phyloP scores from a whole-genome alignment of 2,329 filamentous ascomycete genomes.

The Aspergillus calidoustus region DNA sequence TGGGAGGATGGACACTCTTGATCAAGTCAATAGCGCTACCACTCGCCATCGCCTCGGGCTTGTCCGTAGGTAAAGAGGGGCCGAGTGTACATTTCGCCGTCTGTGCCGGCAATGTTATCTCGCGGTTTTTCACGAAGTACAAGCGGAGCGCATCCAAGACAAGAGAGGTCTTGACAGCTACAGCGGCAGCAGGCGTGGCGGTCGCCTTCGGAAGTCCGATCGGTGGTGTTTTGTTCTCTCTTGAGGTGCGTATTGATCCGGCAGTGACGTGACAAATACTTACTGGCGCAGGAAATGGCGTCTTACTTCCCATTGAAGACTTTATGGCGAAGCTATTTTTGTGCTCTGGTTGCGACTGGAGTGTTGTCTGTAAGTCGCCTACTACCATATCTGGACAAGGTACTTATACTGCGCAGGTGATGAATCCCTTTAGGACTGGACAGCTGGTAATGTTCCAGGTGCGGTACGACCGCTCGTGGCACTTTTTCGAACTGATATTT shows the following conservation, averaged over 20 bases:
- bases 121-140: conserved; percentile 90
- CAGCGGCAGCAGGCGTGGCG: conserved; percentile 90
- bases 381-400: not conserved
- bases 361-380: conserved; percentile 68
- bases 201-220: conserved; percentile 98
- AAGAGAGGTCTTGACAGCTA: conserved; percentile 90
- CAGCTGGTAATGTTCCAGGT: conserved; percentile 99
- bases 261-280: conserved; percentile 16
- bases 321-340: conserved; percentile 98
- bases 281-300: conserved; percentile 74
- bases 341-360: conserved; percentile 90
- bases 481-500: conserved; percentile 94
- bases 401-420: conserved; percentile 57
- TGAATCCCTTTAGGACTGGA: conserved; percentile 97
- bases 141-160: conserved; percentile 90
- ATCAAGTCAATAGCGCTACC: conserved; percentile 95
- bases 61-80: conserved; percentile 96
- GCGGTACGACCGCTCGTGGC: conserved; percentile 92
- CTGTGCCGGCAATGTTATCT: conserved; percentile 96
- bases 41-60: conserved; percentile 87
- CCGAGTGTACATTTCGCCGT: conserved; percentile 99
- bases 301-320: conserved; percentile 96
- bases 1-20: conserved; percentile 85
- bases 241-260: conserved; percentile 62
- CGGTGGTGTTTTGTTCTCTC: conserved; percentile 91